A percentile compares a stretch with the other conserved stretches of the same genome.
Conservation (phyloP, 441 rosid genomes). For the Codiaeum variegatum region DNA sequence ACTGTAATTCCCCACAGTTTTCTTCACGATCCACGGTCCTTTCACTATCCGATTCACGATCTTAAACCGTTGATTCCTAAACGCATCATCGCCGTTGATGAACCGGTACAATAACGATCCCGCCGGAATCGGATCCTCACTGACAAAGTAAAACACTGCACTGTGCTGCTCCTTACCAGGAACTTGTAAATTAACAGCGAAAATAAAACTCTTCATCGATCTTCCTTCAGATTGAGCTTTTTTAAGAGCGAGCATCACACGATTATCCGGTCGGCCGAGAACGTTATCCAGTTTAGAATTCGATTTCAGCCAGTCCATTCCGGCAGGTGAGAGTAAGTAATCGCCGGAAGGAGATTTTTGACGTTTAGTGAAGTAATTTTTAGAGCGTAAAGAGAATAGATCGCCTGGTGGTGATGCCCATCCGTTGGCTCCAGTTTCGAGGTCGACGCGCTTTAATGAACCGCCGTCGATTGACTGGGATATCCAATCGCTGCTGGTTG, state of each 20-base stretch:
- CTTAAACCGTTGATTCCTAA: slow-evolving; percentile 64
- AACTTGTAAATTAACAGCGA: slow-evolving; percentile 70
- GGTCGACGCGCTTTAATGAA: slow-evolving; percentile 54
- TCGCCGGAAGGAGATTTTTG: slow-evolving; percentile 68
- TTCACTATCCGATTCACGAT: slow-evolving; percentile 63
- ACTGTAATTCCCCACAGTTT: slow-evolving; percentile 61
- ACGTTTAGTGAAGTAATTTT: slow-evolving; percentile 44
- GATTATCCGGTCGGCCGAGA: slow-evolving; percentile 72
- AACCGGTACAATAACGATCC: slow-evolving; percentile 51
- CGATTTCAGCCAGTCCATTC: slow-evolving; percentile 84
- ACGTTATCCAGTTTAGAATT: slow-evolving; percentile 54
- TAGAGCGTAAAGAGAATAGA: slow-evolving; percentile 66
- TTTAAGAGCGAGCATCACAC: slow-evolving; percentile 54
- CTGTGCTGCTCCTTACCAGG: slow-evolving; percentile 62
- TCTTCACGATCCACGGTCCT: slow-evolving; percentile 78
- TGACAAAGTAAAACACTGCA: slow-evolving; percentile 57
- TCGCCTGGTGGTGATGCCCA: slow-evolving; percentile 88
- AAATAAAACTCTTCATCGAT: slow-evolving; percentile 55
- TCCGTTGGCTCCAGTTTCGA: slow-evolving; percentile 58
- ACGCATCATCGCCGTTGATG: slow-evolving; percentile 61
- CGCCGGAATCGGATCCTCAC: slow-evolving; percentile 51
- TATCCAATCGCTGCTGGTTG: slow-evolving; percentile 51
- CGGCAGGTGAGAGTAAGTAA: slow-evolving; percentile 75
- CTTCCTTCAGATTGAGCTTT: slow-evolving; percentile 45
- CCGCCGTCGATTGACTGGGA: slow-evolving; percentile 59